Evolutionary conservation across 495 filamentous ascomycete genomes (phyloP).

Genomic region (Penicillium fimorum): DNA sequence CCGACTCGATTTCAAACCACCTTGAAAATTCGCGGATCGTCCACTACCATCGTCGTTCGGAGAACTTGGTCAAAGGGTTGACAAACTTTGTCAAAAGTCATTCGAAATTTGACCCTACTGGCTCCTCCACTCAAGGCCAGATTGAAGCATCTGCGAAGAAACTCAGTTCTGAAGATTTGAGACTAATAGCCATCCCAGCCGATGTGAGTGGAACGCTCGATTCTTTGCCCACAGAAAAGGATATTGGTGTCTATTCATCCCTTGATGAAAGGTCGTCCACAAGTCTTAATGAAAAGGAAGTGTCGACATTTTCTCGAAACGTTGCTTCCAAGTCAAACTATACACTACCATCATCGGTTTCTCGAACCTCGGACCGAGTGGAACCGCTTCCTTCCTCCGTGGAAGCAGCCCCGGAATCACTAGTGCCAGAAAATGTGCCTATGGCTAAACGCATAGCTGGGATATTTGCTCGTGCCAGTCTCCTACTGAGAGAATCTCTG

Average conservation of each 20-base stretch:
- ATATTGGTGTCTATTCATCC: neutral
- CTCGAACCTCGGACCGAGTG: slow-evolving; percentile 2
- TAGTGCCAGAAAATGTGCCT: neutral
- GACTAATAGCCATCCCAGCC: neutral
- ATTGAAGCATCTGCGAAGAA: neutral
- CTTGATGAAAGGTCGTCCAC: neutral
- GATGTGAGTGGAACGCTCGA: neutral
- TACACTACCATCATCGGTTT: slow-evolving; percentile 13
- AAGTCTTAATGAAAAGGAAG: neutral
- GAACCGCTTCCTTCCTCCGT: neutral
- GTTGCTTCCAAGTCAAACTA: neutral
- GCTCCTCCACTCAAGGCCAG: slow-evolving; percentile 1
- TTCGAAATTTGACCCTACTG: slow-evolving; percentile 6
- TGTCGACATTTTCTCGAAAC: neutral
- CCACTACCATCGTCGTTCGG: slow-evolving; percentile 13
- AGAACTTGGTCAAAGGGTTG: slow-evolving; percentile 24
- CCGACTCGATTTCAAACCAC: slow-evolving; percentile 22
- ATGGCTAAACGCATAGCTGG: slow-evolving; percentile 16
- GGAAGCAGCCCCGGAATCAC: neutral
- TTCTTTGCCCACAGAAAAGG: neutral
- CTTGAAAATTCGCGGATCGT: slow-evolving; percentile 24
- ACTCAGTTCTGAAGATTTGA: neutral
- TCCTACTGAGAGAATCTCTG: slow-evolving; percentile 34
- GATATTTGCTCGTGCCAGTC: slow-evolving; percentile 35
- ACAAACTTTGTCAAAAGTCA: slow-evolving; percentile 19